Evolutionary conservation across 2,329 filamentous ascomycete species (phyloP), one percentile per base, ranked within the genome.

Genomic region (Trichoderma atroviride): DNA sequence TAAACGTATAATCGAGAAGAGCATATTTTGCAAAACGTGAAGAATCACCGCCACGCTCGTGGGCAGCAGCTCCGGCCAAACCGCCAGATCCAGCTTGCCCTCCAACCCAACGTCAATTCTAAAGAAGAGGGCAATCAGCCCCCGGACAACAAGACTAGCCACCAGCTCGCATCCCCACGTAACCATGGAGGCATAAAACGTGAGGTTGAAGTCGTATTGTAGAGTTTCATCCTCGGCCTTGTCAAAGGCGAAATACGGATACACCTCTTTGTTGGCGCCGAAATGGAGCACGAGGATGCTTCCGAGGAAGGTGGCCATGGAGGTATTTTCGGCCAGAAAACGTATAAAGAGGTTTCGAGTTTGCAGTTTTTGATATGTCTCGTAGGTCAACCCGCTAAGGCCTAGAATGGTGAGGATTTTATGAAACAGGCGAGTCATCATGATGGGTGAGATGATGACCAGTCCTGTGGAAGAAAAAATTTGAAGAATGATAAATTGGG

Each of bases 1-100:
- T 75, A 91, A 79, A 72, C 89, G 84, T 43, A 91, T 86, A 74
- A 91, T 91, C 57, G 87, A 89, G 79, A 91, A 91, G 68, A 91
- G 78, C 89, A 91, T 91, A 77, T 91, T 91, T 79, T 91, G 89
- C 78, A 91, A 76, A 62, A 91, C 89, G 74, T 91, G 89, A 76
- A 91, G 80, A 81, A 88, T 88, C 27, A 91, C 89, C 27, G 87
- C 87, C 24, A 89, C 86, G 67, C 87, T 87, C 3, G 89, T 90
- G 22, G 89, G 89, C 74, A 91, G 78, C 74, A 91, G 78, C 80
- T 91, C 89, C 2, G 89, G 89, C 87, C 89, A 91, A 68, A 88
- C 86, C 7, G 85, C 85, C 73, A 91, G 80, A 78, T 91, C 89
- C 71, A 87, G 80, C 78, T 87, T 88, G 31, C 88, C 89, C 79